phyloP scores from a whole-genome alignment of 1,284 basidiomycete species.

The Cryptococcus maquisensis region DNA sequence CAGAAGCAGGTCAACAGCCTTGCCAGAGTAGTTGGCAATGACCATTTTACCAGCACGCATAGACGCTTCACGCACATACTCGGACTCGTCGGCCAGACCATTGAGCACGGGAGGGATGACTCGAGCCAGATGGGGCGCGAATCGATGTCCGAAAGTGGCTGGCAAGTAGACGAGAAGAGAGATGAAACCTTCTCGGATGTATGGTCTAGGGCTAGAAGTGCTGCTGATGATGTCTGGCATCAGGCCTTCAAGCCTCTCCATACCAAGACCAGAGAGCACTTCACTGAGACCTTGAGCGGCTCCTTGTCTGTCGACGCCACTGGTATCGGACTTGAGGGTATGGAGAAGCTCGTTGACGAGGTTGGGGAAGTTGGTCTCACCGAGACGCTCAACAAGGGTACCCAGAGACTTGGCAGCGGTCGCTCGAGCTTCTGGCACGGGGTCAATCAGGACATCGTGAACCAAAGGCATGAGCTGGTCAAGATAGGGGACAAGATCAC shows the following conservation, averaged over 20 bases:
- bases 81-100: constrained; percentile 89
- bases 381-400: constrained; percentile 90
- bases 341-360: constrained; percentile 85
- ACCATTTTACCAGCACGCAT: constrained; percentile 99
- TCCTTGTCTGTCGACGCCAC: constrained; percentile 90
- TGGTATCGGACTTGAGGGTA: constrained; percentile 88
- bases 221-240: constrained; percentile 92
- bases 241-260: constrained; percentile 92
- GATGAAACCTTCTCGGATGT: constrained; percentile 97
- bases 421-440: constrained; percentile 93
- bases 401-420: constrained; percentile 98
- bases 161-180: constrained; percentile 94
- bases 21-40: constrained; percentile 87
- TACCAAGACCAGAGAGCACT: constrained; percentile 90
- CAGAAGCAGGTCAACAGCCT: constrained; percentile 87
- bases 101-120: constrained; percentile 90
- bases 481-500: constrained; percentile 96
- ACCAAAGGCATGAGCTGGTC: constrained; percentile 83
- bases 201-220: constrained; percentile 81
- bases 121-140: constrained; percentile 91
- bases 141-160: constrained; percentile 88
- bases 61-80: constrained; percentile 90
- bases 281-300: constrained; percentile 97
- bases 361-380: constrained; percentile 93
- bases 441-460: constrained; percentile 86